These are phyloP conservation scores for Pichia sp. DNA, from an alignment of 1,139 yeast species.

Conservation along the genomic window DNA sequence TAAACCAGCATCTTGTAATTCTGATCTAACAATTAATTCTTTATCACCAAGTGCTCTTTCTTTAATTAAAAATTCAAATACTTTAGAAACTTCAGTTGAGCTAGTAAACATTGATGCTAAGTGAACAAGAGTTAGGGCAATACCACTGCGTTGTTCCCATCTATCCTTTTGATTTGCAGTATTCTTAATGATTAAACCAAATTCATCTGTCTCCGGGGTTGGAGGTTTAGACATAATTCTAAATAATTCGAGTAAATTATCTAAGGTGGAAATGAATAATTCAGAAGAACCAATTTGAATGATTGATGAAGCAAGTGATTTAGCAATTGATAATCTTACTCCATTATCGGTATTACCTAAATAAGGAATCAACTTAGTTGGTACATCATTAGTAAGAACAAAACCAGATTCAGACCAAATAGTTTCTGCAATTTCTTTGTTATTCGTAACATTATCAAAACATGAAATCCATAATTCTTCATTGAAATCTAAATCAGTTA, in stretches of 20 bases:
- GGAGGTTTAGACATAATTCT: slow-evolving; percentile 66
- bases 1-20: slow-evolving; percentile 85
- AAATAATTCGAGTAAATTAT: slow-evolving; percentile 48
- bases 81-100: slow-evolving; percentile 36
- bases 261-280: slow-evolving; percentile 35
- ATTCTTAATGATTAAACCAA: slow-evolving; percentile 67
- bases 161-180: slow-evolving; percentile 58
- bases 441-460: slow-evolving; percentile 64
- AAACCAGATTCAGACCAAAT: slow-evolving; percentile 81
- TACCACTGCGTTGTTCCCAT: slow-evolving; percentile 82
- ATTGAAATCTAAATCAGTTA: slow-evolving; percentile 45
- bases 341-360: slow-evolving; percentile 56
- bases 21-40: slow-evolving; percentile 67
- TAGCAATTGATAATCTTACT: slow-evolving; percentile 60
- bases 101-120: slow-evolving; percentile 45
- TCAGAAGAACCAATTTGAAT: slow-evolving; percentile 22
- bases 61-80: slow-evolving; percentile 51
- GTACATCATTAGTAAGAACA: slow-evolving; percentile 38
- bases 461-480: slow-evolving; percentile 72
- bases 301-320: slow-evolving; percentile 50
- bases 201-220: slow-evolving; percentile 66
- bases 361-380: slow-evolving; percentile 42
- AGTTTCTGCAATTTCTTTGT: slow-evolving; percentile 63
- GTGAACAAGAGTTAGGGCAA: slow-evolving; percentile 61
- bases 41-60: slow-evolving; percentile 68